These are phyloP conservation scores for Leccinum boreale DNA, from an alignment of 768 basidiomycete genomes.

Conservation along the genomic window DNA sequence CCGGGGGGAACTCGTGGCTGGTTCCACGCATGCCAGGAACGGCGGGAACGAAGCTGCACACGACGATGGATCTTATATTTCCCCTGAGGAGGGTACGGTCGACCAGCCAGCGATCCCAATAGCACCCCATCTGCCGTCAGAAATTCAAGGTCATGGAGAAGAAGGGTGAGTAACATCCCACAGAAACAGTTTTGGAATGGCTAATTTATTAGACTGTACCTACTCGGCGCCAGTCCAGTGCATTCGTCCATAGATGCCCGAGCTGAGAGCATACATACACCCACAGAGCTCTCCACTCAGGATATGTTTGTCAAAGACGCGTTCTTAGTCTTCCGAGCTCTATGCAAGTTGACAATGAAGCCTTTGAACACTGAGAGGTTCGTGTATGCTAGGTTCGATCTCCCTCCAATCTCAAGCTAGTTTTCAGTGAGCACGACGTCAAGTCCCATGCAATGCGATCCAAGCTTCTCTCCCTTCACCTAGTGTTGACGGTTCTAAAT, in stretches of 20 bases:
- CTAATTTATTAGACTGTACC: conserved; percentile 7
- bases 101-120: not conserved
- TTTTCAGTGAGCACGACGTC: conserved; percentile 82
- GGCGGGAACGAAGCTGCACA: conserved; percentile 3
- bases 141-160: conserved; percentile 6
- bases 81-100: not conserved
- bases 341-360: conserved; percentile 99
- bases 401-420: conserved; percentile 12
- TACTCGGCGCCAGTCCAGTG: conserved; percentile 27
- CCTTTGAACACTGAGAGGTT: conserved; percentile 91
- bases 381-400: conserved; percentile 16
- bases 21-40: not conserved
- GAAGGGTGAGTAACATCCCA: conserved; percentile 21
- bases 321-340: conserved; percentile 93
- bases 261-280: conserved; percentile 18
- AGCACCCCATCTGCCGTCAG: not conserved
- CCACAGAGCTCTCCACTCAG: conserved; percentile 59
- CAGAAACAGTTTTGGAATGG: not conserved
- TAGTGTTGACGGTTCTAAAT: conserved; percentile 88
- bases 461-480: conserved; percentile 89
- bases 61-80: not conserved
- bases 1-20: not conserved
- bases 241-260: conserved; percentile 15
- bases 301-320: conserved; percentile 97
- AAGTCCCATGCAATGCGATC: conserved; percentile 98